A percentile compares a stretch with the other conserved stretches of the same genome.
These are phyloP conservation scores for Halophytophthora polymorphica DNA, from an alignment of 352 stramenopile species.

Conservation along the genomic window DNA sequence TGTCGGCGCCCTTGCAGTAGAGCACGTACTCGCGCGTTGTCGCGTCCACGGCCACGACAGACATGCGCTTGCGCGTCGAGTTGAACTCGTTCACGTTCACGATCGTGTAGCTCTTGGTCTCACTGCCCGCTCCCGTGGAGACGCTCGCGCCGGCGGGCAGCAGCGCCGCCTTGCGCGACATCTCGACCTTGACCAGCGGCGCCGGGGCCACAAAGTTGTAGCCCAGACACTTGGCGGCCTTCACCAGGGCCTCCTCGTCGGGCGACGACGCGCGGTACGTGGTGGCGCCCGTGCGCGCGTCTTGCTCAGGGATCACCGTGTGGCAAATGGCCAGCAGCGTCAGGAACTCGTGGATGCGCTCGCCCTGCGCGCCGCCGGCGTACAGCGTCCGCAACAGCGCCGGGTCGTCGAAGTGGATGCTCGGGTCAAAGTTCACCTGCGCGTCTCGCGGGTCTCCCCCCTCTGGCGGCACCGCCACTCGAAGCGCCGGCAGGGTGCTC, in stretches of 20 bases:
- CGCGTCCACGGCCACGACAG: constrained; percentile 85
- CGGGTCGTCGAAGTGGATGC: constrained; percentile 59
- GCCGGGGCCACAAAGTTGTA: constrained; percentile 58
- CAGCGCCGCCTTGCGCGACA: constrained; percentile 35
- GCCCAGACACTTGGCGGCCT: constrained; percentile 54
- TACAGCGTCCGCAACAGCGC: constrained; percentile 31
- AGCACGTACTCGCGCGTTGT: constrained; percentile 43
- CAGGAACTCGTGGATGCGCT: constrained; percentile 57
- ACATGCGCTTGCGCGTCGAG: constrained; percentile 97
- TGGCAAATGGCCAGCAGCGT: constrained; percentile 58
- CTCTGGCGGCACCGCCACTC: not conserved
- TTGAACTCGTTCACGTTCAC: constrained; percentile 86
- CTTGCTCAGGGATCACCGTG: constrained; percentile 61
- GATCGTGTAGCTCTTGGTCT: constrained; percentile 40
- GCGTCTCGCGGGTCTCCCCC: constrained; percentile 24
- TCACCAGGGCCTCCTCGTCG: constrained; percentile 67
- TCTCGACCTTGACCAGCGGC: constrained; percentile 47
- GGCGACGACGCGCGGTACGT: constrained; percentile 54
- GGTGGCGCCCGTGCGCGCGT: constrained; percentile 53
- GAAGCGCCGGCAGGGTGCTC: not conserved
- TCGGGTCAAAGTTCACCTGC: constrained; percentile 49
- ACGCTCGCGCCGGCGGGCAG: constrained; percentile 10
- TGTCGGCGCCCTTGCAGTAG: constrained; percentile 84
- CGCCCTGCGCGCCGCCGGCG: constrained; percentile 27
- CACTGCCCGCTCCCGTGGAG: not conserved